phyloP scores from a whole-genome alignment of 2,329 filamentous ascomycete species.

The Fusarium newnesense region DNA sequence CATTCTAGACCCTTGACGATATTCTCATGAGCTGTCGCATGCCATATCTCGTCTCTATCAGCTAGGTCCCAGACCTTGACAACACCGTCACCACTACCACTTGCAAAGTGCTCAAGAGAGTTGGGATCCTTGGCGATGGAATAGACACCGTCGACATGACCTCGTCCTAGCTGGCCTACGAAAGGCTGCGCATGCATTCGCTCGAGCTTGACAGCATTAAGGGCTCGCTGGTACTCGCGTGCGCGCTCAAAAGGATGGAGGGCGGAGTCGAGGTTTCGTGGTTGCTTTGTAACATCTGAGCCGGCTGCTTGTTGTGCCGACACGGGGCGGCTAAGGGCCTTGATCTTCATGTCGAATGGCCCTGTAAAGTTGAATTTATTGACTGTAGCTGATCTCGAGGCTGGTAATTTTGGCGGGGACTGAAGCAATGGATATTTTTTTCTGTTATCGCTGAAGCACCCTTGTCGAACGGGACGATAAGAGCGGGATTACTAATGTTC shows the following conservation, averaged over 20 bases:
- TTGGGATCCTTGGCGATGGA: conserved; percentile 82
- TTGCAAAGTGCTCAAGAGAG: conserved; percentile 79
- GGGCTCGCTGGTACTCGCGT: conserved; percentile 71
- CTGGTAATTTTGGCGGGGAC: conserved; percentile 38
- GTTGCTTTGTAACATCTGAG: conserved; percentile 71
- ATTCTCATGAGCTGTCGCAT: conserved; percentile 87
- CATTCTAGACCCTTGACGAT: conserved; percentile 92
- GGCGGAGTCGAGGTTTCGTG: conserved; percentile 82
- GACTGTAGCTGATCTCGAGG: conserved; percentile 13
- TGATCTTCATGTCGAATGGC: conserved; percentile 63
- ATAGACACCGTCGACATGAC: conserved; percentile 90
- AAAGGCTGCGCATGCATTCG: conserved; percentile 85
- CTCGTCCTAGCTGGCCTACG: conserved; percentile 84
- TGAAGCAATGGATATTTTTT: conserved; percentile 43
- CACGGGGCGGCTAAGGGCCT: conserved; percentile 73
- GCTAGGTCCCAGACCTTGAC: conserved; percentile 91
- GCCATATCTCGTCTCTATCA: conserved; percentile 78
- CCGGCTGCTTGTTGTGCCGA: conserved; percentile 74
- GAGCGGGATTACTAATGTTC: conserved; percentile 47
- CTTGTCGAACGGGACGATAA: conserved; percentile 41
- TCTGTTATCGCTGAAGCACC: conserved; percentile 42
- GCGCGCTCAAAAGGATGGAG: conserved; percentile 92
- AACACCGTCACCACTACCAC: conserved; percentile 89
- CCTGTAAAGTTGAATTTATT: neutral
- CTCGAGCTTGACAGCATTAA: conserved; percentile 89